Base-by-base conservation (phyloP, 192 early-diverging fungal species). In the Entrophospora sp. region DNA sequence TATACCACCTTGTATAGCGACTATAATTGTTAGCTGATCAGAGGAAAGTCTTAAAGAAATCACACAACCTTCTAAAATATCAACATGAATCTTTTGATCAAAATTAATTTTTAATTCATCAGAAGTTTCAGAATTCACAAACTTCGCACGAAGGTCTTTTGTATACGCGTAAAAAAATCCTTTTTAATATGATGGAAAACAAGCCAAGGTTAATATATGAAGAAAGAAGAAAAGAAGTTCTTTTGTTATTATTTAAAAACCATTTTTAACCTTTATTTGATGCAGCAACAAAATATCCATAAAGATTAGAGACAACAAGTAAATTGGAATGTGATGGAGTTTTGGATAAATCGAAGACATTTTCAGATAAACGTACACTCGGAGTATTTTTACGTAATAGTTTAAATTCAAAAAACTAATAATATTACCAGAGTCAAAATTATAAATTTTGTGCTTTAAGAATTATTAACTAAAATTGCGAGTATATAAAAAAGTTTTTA, bases 221-320 rank as follows among this genome's bases (percentile, higher is more conserved):
- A 22, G 9, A 24, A 31, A 65, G 32, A 4, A 4, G 6, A 12
- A 24, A 36, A 28, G 31, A 34, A 35, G 14, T n/a, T 32, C 28
- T 9, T 44, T 46, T 6, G 1, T 44, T 45, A 16, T 10, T 45
- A 42, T 27, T 7, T 44, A n/a, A 61, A n/a, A n/a, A n/a, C n/a
- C n/a, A 7, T 30, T 0, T 18, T 20, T n/a, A 76, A 84, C 87
- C 87, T 59, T 74, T 61, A 25, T 67, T 74, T 13, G 79, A 74
- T 5, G 82, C 89, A 12, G 85, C 89, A 13, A 87, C 79, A 53
- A 87, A 82, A 52, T 83, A 90, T 1, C 86, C 87, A 65, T 79
- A 81, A n/a, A 44, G 79, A 61, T 79, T 86, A 28, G 87, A 88
- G 7, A 83, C 73, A 0, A 69, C 82, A 44, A 90, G 22, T 20